phyloP scores from a whole-genome alignment of 192 early-diverging fungal genomes.

The Coemansia sp. region DNA sequence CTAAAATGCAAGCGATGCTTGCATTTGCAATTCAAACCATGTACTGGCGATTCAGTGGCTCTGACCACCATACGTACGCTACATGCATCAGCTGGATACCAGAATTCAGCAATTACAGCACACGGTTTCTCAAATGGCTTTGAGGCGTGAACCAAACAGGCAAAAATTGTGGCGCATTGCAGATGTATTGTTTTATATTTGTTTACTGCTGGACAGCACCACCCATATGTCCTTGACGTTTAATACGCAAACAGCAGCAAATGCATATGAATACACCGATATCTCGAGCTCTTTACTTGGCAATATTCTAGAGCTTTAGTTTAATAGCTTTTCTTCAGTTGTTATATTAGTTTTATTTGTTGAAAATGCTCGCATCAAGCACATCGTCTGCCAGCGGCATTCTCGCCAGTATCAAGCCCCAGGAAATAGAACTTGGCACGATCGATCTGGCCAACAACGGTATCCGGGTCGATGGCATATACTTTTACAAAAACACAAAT shows the following conservation, averaged over 20 bases:
- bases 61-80: no score
- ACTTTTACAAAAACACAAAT: conserved; percentile 25
- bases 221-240: neutral
- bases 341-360: neutral
- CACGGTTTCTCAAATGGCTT: neutral
- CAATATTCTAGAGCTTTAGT: neutral
- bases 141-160: neutral
- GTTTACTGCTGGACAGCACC: conserved; percentile 1
- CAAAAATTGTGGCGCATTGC: neutral
- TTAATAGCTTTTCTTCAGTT: neutral
- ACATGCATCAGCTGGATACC: neutral
- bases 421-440: conserved; percentile 39
- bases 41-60: no score
- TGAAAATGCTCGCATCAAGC: conserved; percentile 1
- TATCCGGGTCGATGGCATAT: conserved; percentile 23
- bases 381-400: neutral
- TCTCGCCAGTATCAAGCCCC: conserved; percentile 16
- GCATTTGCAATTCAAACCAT: neutral
- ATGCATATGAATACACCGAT: neutral
- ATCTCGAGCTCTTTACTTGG: neutral
- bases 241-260: neutral
- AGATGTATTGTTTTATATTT: conserved; percentile 5
- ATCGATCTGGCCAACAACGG: conserved; percentile 40
- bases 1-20: neutral
- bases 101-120: neutral